Percentiles rank a stretch among this genome's conserved stretches.
Conservation (phyloP, 306 rosid species). For the Cicer cuneatum region DNA sequence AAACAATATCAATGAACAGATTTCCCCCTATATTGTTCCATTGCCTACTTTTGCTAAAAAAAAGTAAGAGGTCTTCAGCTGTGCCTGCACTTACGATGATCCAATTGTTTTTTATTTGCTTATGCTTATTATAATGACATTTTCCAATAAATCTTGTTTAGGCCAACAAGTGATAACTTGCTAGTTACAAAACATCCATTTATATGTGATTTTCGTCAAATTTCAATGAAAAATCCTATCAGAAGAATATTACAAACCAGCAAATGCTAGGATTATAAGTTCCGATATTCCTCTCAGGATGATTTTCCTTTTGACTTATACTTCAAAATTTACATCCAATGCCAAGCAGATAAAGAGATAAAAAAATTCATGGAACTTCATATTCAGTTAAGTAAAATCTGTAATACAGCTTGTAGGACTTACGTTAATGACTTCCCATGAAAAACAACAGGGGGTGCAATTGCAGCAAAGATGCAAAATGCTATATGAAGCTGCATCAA, state of each 20-base stretch:
- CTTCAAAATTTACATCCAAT: constrained; percentile 15
- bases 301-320: constrained; percentile 26
- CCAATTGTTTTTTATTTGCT: background rate
- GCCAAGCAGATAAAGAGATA: constrained; percentile 24
- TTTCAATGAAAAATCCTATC: constrained; percentile 15
- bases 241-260: constrained; percentile 16
- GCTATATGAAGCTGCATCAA: constrained; percentile 78
- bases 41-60: constrained; percentile 20
- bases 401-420: constrained; percentile 45
- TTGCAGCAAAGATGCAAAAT: constrained; percentile 92
- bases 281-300: constrained; percentile 12
- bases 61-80: background rate
- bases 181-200: background rate
- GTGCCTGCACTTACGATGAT: constrained; percentile 2
- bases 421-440: constrained; percentile 95
- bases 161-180: background rate
- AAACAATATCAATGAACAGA: constrained; percentile 17
- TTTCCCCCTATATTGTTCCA: background rate
- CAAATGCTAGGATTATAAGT: background rate
- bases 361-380: constrained; percentile 23
- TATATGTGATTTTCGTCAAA: background rate
- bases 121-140: constrained; percentile 16
- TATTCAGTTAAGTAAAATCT: constrained; percentile 2
- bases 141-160: constrained; percentile 20
- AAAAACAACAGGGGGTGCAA: constrained; percentile 96